Conservation (phyloP, 2,329 filamentous ascomycete genomes). For the Microcyclosporella mali region DNA sequence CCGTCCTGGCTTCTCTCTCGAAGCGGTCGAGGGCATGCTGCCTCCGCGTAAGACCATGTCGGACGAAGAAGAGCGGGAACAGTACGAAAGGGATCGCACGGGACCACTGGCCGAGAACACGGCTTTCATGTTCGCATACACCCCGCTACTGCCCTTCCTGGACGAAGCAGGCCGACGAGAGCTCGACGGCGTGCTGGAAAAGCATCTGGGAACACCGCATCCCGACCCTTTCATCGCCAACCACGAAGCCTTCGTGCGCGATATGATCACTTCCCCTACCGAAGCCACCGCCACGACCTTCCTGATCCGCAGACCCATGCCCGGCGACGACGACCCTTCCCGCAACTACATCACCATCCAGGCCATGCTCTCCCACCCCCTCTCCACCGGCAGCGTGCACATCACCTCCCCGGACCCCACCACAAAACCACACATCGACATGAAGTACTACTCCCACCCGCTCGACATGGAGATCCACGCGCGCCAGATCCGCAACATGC, state of each 20-base stretch:
- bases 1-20: not conserved
- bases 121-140: not conserved
- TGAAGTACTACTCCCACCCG: conserved; percentile 27
- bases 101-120: not conserved
- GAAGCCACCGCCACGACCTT: not conserved
- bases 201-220: not conserved
- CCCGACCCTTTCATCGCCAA: not conserved
- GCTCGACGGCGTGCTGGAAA: not conserved
- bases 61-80: not conserved
- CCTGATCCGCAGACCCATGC: not conserved
- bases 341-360: conserved; percentile 19
- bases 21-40: not conserved
- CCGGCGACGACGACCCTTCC: not conserved
- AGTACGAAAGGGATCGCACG: not conserved
- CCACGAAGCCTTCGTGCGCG: not conserved
- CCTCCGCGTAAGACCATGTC: not conserved
- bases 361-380: conserved; percentile 22
- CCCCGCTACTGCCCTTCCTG: not conserved
- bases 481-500: conserved; percentile 28
- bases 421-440: conserved; percentile 21
- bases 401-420: conserved; percentile 18
- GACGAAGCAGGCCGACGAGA: not conserved
- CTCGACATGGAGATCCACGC: conserved; percentile 27
- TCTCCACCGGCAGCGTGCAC: conserved; percentile 25
- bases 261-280: not conserved